Conservation (phyloP, 2,329 filamentous ascomycete genomes). For the Helotiales sp. region DNA sequence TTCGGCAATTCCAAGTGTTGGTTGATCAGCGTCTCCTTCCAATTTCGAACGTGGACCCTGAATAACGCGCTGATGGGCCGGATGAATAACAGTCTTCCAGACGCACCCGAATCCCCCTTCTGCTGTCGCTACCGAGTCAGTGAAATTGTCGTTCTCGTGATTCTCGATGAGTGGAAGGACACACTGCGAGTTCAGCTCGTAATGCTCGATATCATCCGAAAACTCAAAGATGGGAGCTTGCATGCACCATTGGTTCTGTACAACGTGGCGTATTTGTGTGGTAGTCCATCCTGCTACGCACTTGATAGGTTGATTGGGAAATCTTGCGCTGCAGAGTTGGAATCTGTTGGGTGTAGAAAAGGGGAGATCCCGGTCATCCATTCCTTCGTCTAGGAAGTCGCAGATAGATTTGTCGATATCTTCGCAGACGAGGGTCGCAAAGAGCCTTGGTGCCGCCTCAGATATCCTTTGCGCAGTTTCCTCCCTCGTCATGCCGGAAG, state of each 20-base stretch:
- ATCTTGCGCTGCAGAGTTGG: not conserved
- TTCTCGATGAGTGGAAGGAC: conserved; percentile 22
- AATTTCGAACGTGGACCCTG: too few relatives aligned
- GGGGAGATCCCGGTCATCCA: conserved; percentile 26
- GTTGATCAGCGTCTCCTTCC: too few relatives aligned
- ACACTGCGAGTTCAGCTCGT: conserved; percentile 16
- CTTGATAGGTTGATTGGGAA: not conserved
- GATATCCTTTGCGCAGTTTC: not conserved
- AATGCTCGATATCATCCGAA: conserved; percentile 4
- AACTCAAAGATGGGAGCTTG: conserved; percentile 25
- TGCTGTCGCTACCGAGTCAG: not conserved
- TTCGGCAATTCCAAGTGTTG: too few relatives aligned
- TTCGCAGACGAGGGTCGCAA: not conserved
- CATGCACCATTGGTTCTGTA: conserved; percentile 30
- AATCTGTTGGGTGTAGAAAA: not conserved
- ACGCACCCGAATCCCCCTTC: conserved; percentile 35
- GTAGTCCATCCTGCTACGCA: not conserved
- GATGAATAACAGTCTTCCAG: conserved; percentile 30
- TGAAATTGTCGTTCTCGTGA: not conserved
- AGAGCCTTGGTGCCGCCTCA: not conserved
- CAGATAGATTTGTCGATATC: not conserved
- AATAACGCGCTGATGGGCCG: conserved; percentile 33
- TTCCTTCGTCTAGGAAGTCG: conserved; percentile 13
- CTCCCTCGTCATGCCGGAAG: too few relatives aligned
- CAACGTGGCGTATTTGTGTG: not conserved